phyloP scores from a whole-genome alignment of 495 filamentous ascomycete species.

The Pyrenopolyporus hunteri region DNA sequence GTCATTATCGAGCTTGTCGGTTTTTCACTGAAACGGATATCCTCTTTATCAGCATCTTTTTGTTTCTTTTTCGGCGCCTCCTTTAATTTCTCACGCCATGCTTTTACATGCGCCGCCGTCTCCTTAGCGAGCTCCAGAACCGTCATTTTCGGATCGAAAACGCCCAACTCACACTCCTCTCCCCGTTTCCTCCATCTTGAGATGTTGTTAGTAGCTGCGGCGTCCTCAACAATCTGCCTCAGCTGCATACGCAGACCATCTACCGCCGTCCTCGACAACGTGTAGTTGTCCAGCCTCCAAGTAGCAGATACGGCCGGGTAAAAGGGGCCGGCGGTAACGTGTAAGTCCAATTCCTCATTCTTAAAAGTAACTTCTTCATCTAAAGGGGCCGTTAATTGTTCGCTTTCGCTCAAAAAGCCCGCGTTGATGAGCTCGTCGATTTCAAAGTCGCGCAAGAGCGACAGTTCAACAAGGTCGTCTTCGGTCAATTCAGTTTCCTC shows the following conservation, averaged over 20 bases:
- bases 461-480: constrained; percentile 36
- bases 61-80: neutral
- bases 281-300: constrained; percentile 36
- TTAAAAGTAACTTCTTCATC: constrained; percentile 29
- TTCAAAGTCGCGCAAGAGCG: constrained; percentile 40
- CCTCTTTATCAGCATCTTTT: neutral
- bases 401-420: constrained; percentile 14
- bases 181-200: constrained; percentile 24
- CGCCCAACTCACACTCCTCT: constrained; percentile 22
- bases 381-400: constrained; percentile 20
- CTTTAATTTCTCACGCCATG: constrained; percentile 22
- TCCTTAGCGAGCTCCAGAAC: constrained; percentile 27
- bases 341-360: constrained; percentile 30
- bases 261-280: constrained; percentile 25
- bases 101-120: constrained; percentile 17
- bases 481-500: constrained; percentile 13
- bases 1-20: constrained; percentile 15
- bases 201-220: constrained; percentile 27
- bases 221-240: constrained; percentile 2
- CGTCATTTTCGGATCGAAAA: constrained; percentile 27
- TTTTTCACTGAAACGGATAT: constrained; percentile 20
- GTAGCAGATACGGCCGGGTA: constrained; percentile 34
- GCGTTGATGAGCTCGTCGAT: constrained; percentile 33
- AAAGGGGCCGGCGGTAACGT: constrained; percentile 23
- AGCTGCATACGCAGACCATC: constrained; percentile 36